Evolutionary conservation across 2,329 filamentous ascomycete species (phyloP).

Genomic region (Stenocarpella maydis): DNA sequence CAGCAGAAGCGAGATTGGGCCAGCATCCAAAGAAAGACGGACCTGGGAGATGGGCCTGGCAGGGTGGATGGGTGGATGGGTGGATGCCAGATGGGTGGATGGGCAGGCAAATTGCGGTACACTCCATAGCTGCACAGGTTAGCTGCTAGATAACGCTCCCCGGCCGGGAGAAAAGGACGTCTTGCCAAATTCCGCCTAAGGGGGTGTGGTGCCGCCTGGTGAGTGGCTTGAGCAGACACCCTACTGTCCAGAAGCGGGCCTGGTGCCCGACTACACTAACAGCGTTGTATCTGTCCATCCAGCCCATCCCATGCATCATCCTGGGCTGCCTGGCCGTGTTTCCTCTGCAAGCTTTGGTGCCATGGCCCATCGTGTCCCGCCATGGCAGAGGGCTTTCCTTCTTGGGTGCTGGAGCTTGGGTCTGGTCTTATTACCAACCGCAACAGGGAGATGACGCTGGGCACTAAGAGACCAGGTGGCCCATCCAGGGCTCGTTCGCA

Average conservation of each 20-base stretch:
- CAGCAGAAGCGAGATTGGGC: slow-evolving; percentile 59
- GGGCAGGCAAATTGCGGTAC: slow-evolving; percentile 31
- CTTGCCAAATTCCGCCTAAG: slow-evolving; percentile 27
- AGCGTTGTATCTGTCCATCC: slow-evolving; percentile 18
- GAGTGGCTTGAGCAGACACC: slow-evolving; percentile 20
- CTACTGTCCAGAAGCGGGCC: slow-evolving; percentile 21
- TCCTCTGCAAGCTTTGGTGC: not conserved
- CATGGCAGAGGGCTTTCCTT: slow-evolving; percentile 12
- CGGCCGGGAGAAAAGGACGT: slow-evolving; percentile 23
- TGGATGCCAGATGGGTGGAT: slow-evolving; percentile 24
- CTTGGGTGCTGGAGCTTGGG: slow-evolving; percentile 19
- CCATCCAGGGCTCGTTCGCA: slow-evolving; percentile 2
- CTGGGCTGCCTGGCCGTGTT: not conserved
- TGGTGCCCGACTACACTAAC: slow-evolving; percentile 16
- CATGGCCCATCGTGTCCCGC: slow-evolving; percentile 15
- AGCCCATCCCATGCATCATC: slow-evolving; percentile 13
- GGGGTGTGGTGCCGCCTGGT: not conserved
- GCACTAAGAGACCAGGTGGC: slow-evolving; percentile 3
- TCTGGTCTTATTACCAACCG: slow-evolving; percentile 23
- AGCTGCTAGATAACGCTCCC: slow-evolving; percentile 24
- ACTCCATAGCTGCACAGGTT: not conserved
- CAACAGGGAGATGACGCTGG: slow-evolving; percentile 26
- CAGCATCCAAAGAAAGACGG: slow-evolving; percentile 30
- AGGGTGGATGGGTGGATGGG: slow-evolving; percentile 28
- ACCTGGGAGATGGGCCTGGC: slow-evolving; percentile 30